phyloP scores from a whole-genome alignment of 1,284 basidiomycete species.

The Inonotus hispidus region DNA sequence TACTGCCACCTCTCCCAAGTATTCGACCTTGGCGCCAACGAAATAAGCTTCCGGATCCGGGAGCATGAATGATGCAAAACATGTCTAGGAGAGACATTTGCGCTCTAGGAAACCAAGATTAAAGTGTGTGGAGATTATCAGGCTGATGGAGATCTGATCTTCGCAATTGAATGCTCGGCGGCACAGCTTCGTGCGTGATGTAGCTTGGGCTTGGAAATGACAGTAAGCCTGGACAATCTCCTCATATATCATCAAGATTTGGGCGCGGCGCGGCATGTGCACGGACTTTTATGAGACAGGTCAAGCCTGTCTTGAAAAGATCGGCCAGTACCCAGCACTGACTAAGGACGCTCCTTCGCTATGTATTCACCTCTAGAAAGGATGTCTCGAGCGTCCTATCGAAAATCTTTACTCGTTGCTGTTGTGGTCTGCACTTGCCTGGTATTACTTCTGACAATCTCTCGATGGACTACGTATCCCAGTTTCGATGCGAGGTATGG shows the following conservation, averaged over 20 bases:
- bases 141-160: background rate
- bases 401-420: background rate
- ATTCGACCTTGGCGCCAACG: too few relatives aligned
- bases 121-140: too few relatives aligned
- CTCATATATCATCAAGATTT: too few relatives aligned
- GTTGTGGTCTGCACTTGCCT: background rate
- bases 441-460: background rate
- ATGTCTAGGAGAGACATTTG: too few relatives aligned
- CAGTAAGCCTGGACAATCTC: too few relatives aligned
- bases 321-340: background rate
- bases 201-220: background rate
- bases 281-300: too few relatives aligned
- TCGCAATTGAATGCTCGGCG: background rate
- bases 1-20: too few relatives aligned
- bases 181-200: background rate
- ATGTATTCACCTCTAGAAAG: background rate
- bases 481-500: background rate
- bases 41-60: too few relatives aligned
- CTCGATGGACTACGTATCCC: background rate
- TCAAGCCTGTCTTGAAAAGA: background rate
- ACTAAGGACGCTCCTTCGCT: background rate
- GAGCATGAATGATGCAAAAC: too few relatives aligned
- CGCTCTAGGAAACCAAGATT: too few relatives aligned
- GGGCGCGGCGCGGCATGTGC: too few relatives aligned
- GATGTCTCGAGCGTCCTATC: background rate